These are phyloP conservation scores for Trebouxia sp. DNA, from an alignment of 139 green algal genomes.

Conservation along the genomic window DNA sequence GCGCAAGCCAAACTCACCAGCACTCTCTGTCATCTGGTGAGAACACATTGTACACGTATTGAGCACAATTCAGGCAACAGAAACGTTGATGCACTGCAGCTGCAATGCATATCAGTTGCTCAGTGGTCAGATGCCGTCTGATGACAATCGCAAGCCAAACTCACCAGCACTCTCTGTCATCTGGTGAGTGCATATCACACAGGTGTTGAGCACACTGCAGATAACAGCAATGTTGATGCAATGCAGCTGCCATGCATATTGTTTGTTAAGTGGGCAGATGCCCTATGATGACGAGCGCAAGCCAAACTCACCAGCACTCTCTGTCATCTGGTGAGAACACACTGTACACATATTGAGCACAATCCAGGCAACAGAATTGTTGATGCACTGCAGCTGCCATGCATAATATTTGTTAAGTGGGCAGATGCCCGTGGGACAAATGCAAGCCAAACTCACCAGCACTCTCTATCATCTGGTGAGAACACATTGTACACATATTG, in stretches of 20 bases:
- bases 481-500: constrained; percentile 14
- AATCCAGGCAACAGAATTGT: no score
- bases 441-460: constrained; percentile 64
- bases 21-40: constrained; percentile 57
- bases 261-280: constrained; percentile 81
- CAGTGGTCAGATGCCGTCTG: constrained; percentile 79
- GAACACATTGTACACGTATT: neutral
- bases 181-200: constrained; percentile 20
- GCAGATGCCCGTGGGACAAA: constrained; percentile 84
- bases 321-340: constrained; percentile 34
- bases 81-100: neutral
- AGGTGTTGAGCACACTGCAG: no score
- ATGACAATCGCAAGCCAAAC: constrained; percentile 73
- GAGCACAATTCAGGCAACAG: no score
- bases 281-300: constrained; percentile 88
- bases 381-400: neutral
- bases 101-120: constrained; percentile 78
- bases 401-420: constrained; percentile 84
- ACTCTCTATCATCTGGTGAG: constrained; percentile 53
- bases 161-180: constrained; percentile 69
- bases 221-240: no score
- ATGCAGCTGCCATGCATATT: constrained; percentile 46
- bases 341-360: no score
- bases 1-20: constrained; percentile 61
- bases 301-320: constrained; percentile 68